Percentiles rank a stretch among this genome's conserved stretches.
Evolutionary conservation across 148 eudicot genomes (phyloP).

Genomic region (Linanthus parryae): DNA sequence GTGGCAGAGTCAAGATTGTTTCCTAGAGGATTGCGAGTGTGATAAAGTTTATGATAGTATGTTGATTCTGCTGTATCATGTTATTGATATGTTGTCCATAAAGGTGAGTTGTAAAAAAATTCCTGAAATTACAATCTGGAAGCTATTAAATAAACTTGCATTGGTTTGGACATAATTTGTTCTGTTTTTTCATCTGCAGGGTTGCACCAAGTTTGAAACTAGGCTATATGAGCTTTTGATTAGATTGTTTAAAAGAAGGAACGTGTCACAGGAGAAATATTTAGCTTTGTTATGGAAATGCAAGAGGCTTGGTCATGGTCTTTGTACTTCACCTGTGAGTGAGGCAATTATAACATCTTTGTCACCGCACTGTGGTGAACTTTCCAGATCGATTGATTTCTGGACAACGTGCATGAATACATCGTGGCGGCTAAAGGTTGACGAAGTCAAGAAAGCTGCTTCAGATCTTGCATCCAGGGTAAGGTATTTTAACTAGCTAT

Average conservation of each 20-base stretch:
- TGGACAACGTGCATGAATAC: slow-evolving; percentile 59
- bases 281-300: slow-evolving; percentile 62
- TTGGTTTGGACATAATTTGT: slow-evolving; percentile 4
- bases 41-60: slow-evolving; percentile 34
- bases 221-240: slow-evolving; percentile 51
- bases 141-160: too few species aligned
- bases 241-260: slow-evolving; percentile 42
- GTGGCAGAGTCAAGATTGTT: slow-evolving; percentile 37
- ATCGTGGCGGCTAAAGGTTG: slow-evolving; percentile 35
- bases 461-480: slow-evolving; percentile 46
- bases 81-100: slow-evolving; percentile 69
- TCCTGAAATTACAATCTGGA: too few species aligned
- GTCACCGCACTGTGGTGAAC: slow-evolving; percentile 38
- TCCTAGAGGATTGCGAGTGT: slow-evolving; percentile 24
- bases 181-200: slow-evolving; percentile 36
- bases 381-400: slow-evolving; percentile 39
- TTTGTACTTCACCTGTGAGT: slow-evolving; percentile 68
- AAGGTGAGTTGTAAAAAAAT: slow-evolving; percentile 49
- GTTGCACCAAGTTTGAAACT: slow-evolving; percentile 42
- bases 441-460: slow-evolving; percentile 59
- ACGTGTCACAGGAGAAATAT: slow-evolving; percentile 39
- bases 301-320: slow-evolving; percentile 79
- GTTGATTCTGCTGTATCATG: slow-evolving; percentile 53
- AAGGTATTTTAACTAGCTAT: slow-evolving; percentile 18
- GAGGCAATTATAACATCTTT: slow-evolving; percentile 42